Percentiles rank a stretch among this genome's conserved stretches.
phyloP scores from a whole-genome alignment of 768 basidiomycete species.

The Lactarius tabidus region DNA sequence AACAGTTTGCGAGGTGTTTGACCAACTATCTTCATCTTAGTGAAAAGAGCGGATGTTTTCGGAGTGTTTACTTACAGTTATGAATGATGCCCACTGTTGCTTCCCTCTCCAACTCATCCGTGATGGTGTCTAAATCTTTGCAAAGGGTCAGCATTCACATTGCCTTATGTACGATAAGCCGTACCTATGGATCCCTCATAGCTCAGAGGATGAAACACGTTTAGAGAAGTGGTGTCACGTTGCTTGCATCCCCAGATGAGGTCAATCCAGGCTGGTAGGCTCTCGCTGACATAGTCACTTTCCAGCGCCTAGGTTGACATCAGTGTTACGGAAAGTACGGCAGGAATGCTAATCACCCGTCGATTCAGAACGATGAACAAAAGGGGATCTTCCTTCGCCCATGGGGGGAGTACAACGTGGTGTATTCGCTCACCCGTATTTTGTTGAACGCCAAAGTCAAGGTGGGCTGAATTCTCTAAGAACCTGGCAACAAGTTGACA shows the following conservation, averaged over 20 bases:
- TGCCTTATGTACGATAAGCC: slow-evolving; percentile 2
- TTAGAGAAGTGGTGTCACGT: slow-evolving; percentile 68
- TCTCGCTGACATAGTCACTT: slow-evolving; percentile 79
- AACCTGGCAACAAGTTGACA: slow-evolving; percentile 47
- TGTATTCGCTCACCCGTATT: slow-evolving; percentile 76
- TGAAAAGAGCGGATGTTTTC: neutral
- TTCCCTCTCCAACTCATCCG: slow-evolving; percentile 82
- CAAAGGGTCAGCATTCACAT: neutral
- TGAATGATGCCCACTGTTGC: slow-evolving; percentile 95
- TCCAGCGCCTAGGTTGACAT: slow-evolving; percentile 63
- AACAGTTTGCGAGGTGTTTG: slow-evolving; percentile 92
- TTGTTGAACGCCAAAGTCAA: slow-evolving; percentile 76
- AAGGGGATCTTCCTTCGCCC: slow-evolving; percentile 82
- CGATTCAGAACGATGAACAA: slow-evolving; percentile 80
- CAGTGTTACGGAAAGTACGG: neutral
- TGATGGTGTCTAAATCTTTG: slow-evolving; percentile 79
- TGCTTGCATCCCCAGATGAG: slow-evolving; percentile 90
- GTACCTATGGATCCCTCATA: slow-evolving; percentile 86
- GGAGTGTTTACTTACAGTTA: slow-evolving; percentile 62
- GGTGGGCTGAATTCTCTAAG: slow-evolving; percentile 70
- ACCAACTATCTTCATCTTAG: slow-evolving; percentile 52
- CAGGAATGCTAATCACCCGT: slow-evolving; percentile 28
- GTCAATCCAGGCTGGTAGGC: slow-evolving; percentile 88
- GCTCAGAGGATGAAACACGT: slow-evolving; percentile 89
- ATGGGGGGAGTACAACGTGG: slow-evolving; percentile 83